Evolutionary conservation across 2,329 filamentous ascomycete genomes (phyloP), one percentile per base, ranked within the genome.

Genomic region (Bisporella sp.): DNA sequence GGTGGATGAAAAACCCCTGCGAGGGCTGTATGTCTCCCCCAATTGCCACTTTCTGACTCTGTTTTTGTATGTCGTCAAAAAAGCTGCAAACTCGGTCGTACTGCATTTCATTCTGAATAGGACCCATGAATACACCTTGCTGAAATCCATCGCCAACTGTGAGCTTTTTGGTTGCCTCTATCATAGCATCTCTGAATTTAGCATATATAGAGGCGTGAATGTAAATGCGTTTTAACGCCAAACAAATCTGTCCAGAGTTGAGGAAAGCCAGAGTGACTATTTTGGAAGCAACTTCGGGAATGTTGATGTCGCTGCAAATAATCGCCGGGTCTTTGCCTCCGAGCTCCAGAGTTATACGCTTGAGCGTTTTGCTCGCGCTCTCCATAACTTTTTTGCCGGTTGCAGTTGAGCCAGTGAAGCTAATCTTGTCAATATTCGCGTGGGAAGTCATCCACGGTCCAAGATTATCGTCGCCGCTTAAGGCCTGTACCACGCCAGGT

Each of bases 91-190:
- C 77, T 29, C 73, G 74, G 41, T 82, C 77, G 13, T 49, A 48
- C 32, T 86, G 83, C 73, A 79, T 75, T 54, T 72, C 67, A 66
- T 86, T 86, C 51, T 82, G 79, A 2, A 86, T 64, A 0, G 83
- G 83, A 0, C 79, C 77, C 68, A 42, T 67, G 69, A 42, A 73
- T 64, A 55, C 59, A 66, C 51, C 63, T 3, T 45, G 32, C 13
- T 51, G 41, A 64, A 28, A 66, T 52, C 59, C 69, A 68, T 29
- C 68, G 56, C 55, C 53, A 21, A 48, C 51, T 43, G 71, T 68
- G 5, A 74, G 66, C 37, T 73, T 71, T 41, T 71, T 67, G 5
- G 73, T 67, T 37, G 74, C 55, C 4, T 66, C 69, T 2, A 68
- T 64, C 2, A 76, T 64, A 63, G 84, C 82, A 13, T 69, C 59